Conservation (phyloP, 169 alveolate species). For the Cryptosporidium andersoni region DNA sequence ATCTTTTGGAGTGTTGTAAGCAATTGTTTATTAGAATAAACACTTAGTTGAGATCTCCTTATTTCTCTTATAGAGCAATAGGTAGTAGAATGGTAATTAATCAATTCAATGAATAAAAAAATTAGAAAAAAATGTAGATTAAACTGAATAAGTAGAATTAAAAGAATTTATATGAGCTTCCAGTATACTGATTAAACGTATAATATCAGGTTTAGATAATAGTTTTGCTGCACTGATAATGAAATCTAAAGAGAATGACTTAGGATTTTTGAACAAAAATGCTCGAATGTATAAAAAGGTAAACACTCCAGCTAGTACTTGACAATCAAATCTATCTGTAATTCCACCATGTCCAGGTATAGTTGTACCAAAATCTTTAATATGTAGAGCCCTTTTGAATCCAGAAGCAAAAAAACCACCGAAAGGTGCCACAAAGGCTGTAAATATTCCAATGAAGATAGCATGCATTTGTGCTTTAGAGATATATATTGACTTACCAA, state of each 20-base stretch:
- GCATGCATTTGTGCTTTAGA: conserved; percentile 89
- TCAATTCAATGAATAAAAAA: not conserved
- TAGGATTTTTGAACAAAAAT: conserved; percentile 56
- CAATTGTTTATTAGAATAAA: too few species aligned
- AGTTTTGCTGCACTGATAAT: conserved; percentile 41
- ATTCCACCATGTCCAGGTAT: conserved; percentile 99
- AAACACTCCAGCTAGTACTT: conserved; percentile 89
- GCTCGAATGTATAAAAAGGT: conserved; percentile 81
- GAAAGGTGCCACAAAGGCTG: conserved; percentile 97
- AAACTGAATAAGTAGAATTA: not conserved
- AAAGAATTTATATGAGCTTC: conserved; percentile 10
- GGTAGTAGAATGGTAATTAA: not conserved
- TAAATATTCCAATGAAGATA: conserved; percentile 91
- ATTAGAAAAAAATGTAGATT: too few species aligned
- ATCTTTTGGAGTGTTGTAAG: too few species aligned
- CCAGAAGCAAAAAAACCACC: conserved; percentile 99
- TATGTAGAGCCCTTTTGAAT: conserved; percentile 96
- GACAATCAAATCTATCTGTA: conserved; percentile 99
- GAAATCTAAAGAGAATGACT: conserved; percentile 58
- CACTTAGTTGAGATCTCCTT: too few species aligned
- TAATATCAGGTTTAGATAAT: conserved; percentile 64
- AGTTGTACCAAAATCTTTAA: conserved; percentile 97
- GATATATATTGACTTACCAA: conserved; percentile 62
- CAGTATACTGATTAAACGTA: conserved; percentile 26
- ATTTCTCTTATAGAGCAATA: too few species aligned